Evolutionary conservation across 139 green algal species (phyloP).

Genomic region (Chlorella sp.): DNA sequence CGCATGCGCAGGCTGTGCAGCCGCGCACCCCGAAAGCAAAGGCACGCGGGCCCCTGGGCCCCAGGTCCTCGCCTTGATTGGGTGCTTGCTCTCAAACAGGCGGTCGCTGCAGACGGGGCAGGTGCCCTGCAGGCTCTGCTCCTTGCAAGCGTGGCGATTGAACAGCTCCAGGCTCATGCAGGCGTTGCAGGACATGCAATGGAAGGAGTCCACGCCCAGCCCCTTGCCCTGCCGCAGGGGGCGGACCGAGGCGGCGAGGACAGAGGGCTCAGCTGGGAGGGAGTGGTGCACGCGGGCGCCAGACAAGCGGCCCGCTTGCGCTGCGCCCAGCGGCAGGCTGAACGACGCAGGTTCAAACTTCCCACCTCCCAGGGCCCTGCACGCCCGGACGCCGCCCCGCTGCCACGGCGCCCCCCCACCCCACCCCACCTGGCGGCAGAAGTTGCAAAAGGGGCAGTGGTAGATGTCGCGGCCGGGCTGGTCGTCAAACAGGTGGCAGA

Average conservation of each 20-base stretch:
- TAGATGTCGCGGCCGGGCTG: constrained; percentile 84
- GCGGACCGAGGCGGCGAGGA: no score
- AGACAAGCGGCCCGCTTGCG: no score
- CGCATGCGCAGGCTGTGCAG: not conserved
- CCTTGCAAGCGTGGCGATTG: constrained; percentile 88
- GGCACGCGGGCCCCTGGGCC: not conserved
- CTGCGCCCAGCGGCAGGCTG: no score
- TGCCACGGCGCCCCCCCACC: no score
- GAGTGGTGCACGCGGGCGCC: no score
- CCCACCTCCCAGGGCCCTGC: no score
- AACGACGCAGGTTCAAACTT: no score
- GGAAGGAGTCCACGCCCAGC: constrained; percentile 93
- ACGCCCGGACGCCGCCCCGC: no score
- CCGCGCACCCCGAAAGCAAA: not conserved
- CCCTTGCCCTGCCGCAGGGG: constrained; percentile 53
- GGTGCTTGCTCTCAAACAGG: constrained; percentile 86
- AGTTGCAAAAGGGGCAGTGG: constrained; percentile 99
- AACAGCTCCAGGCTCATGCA: constrained; percentile 95
- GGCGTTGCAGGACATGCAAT: constrained; percentile 98
- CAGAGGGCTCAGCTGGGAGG: no score
- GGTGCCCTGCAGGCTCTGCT: constrained; percentile 76
- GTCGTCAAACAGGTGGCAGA: constrained; percentile 98
- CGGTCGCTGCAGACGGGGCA: constrained; percentile 97
- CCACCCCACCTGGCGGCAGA: constrained; percentile 70
- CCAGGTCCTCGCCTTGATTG: constrained; percentile 81